Percentiles rank a stretch among this genome's conserved stretches.
Evolutionary conservation across 805 yeast genomes (phyloP).

Genomic region (Crinitomyces ghanaensis): DNA sequence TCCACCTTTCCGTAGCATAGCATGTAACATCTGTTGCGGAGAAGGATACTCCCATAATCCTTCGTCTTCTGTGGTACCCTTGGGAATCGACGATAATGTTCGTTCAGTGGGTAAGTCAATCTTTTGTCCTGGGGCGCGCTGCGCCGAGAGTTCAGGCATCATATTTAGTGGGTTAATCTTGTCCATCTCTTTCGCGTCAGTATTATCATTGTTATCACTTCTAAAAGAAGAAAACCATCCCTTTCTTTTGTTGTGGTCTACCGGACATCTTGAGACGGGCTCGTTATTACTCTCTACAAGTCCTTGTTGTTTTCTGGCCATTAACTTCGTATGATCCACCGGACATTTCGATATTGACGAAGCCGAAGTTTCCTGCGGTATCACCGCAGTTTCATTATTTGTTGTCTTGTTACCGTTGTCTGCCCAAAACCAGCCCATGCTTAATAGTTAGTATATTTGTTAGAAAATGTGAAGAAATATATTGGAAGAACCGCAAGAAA

Average conservation of each 20-base stretch:
- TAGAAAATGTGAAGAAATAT: too few relatives aligned
- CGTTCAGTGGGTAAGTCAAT: slow-evolving; percentile 71
- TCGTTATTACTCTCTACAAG: not conserved
- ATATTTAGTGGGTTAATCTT: slow-evolving; percentile 70
- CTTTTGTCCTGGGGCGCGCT: slow-evolving; percentile 70
- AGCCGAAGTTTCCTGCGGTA: slow-evolving; percentile 6
- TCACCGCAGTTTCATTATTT: too few relatives aligned
- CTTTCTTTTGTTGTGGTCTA: slow-evolving; percentile 26
- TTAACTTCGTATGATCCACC: slow-evolving; percentile 2
- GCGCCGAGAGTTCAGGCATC: slow-evolving; percentile 68
- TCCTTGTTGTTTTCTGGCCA: not conserved
- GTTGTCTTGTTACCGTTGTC: too few relatives aligned
- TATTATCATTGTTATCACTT: slow-evolving; percentile 21
- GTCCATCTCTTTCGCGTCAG: slow-evolving; percentile 13
- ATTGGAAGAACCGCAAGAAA: too few relatives aligned
- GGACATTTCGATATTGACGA: slow-evolving; percentile 10
- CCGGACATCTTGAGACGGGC: slow-evolving; percentile 27
- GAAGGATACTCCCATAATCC: slow-evolving; percentile 98
- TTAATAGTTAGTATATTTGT: too few relatives aligned
- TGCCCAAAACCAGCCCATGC: slow-evolving; percentile 92
- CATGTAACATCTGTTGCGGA: slow-evolving; percentile 98
- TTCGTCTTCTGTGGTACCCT: slow-evolving; percentile 50
- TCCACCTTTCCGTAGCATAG: slow-evolving; percentile 92
- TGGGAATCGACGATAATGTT: slow-evolving; percentile 75
- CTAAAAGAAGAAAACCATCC: too few relatives aligned